Evolutionary conservation across 345 rosid genomes (phyloP), one percentile per base, ranked within the genome.

Genomic region (Euclidium syriacum): DNA sequence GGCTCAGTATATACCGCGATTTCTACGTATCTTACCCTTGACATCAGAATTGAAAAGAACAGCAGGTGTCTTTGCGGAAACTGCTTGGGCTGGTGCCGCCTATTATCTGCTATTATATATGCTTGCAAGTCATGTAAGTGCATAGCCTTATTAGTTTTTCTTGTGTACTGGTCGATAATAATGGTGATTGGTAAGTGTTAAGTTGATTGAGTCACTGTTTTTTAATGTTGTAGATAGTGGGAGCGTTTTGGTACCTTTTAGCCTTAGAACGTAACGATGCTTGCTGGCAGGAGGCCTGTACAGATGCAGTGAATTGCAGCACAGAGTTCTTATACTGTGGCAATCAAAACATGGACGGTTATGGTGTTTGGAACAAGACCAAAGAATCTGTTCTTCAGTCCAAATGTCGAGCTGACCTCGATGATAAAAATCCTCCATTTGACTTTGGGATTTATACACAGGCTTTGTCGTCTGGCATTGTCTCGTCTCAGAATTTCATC

Each of bases 41-140:
- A 81, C 81, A 42, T 81, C 95, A 41, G 98, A 91, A 73, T 70
- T 91, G 67, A 91, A 86, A 73, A 85, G 98, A 54, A 88, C 98
- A 27, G 76, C 95, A 0, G 98, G 98, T 65, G 96, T 91, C 52
- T 83, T 91, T 75, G 96, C 95, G 14, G 92, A 91, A 75, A 86
- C 96, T 50, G 91, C 92, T 29, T 88, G 96, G 98, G 91, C 96
- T 12, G 98, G 98, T 66, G 98, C 98, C 54, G 96, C 86, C 7
- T 88, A 73, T 73, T 88, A 91, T 71, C 68, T 91, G 81, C 83
- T 91, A 4, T 44, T 88, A 17, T 91, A 86, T 73, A 86, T 91
- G 95, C 96, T 91, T 58, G 95, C 92, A 38, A 91, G 98, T 81
- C 96, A 91, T 79, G 98, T 88, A 74, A 88, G 90, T 71, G 44